Percentiles rank a stretch among this genome's conserved stretches.
Conservation (phyloP, 2,329 filamentous ascomycete species). For the Monascus ruber region DNA sequence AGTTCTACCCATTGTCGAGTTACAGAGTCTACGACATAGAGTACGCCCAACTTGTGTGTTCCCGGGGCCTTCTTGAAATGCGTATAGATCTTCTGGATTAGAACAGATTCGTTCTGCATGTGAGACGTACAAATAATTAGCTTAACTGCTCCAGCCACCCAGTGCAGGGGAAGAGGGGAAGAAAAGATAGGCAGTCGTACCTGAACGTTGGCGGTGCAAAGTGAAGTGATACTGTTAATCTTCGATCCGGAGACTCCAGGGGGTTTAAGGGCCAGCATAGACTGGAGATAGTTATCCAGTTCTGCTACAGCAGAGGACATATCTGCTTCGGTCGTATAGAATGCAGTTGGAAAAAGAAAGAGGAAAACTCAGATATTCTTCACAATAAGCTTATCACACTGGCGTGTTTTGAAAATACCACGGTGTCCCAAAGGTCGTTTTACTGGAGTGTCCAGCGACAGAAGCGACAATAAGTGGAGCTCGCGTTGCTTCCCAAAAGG, state of each 20-base stretch:
- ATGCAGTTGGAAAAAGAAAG: constrained; percentile 5
- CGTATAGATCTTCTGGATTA: constrained; percentile 93
- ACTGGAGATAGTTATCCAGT: constrained; percentile 79
- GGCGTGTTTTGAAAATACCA: too few relatives aligned
- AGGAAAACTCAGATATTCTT: neutral
- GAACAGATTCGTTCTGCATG: constrained; percentile 74
- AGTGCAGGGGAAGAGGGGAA: neutral
- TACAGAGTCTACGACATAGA: constrained; percentile 99
- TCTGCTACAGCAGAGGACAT: constrained; percentile 84
- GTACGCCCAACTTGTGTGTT: constrained; percentile 95
- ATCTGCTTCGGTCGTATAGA: constrained; percentile 16
- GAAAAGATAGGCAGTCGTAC: constrained; percentile 42
- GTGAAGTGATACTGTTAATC: constrained; percentile 72
- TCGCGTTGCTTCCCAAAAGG: neutral
- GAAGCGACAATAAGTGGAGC: too few relatives aligned
- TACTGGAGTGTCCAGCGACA: too few relatives aligned
- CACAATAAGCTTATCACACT: constrained; percentile 5
- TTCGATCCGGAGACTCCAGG: constrained; percentile 90
- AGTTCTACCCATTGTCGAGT: constrained; percentile 97
- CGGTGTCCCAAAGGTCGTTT: too few relatives aligned
- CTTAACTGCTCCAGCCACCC: constrained; percentile 1
- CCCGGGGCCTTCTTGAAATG: constrained; percentile 91
- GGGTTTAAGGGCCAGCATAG: constrained; percentile 81
- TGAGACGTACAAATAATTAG: constrained; percentile 17
- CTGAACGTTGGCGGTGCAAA: constrained; percentile 85